Evolutionary conservation across 495 filamentous ascomycete species (phyloP).

Genomic region (Trichoderma asperelloides): DNA sequence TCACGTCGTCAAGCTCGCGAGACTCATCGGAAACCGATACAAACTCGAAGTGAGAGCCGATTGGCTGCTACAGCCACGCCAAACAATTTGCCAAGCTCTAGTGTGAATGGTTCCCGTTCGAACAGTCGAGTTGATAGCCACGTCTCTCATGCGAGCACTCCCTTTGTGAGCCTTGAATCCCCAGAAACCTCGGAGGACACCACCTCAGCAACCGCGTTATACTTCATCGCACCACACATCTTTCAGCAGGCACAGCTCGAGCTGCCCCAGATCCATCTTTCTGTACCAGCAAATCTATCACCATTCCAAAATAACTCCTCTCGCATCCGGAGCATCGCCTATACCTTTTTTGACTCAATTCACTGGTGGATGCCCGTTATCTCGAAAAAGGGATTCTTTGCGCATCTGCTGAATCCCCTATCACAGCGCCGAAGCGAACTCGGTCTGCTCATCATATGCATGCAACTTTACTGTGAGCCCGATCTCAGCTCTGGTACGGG

Average conservation of each 20-base stretch:
- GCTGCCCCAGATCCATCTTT: neutral
- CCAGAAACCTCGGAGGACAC: neutral
- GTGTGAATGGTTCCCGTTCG: neutral
- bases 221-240: constrained; percentile 6
- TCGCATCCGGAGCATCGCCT: constrained; percentile 9
- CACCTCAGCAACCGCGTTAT: neutral
- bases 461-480: constrained; percentile 20
- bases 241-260: constrained; percentile 10
- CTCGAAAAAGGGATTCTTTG: constrained; percentile 25
- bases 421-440: constrained; percentile 20
- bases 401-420: constrained; percentile 16
- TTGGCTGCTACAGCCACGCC: neutral
- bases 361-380: constrained; percentile 26
- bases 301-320: neutral
- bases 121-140: neutral
- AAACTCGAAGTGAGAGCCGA: neutral
- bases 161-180: neutral
- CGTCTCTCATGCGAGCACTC: neutral
- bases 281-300: constrained; percentile 8
- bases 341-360: constrained; percentile 2
- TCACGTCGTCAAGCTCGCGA: neutral
- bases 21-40: neutral
- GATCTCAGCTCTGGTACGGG: constrained; percentile 8
- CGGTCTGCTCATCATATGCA: constrained; percentile 23
- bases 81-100: neutral